These are phyloP conservation scores for Paramecium sexaurelia DNA, from an alignment of 73 alveolate species.

Conservation along the genomic window DNA sequence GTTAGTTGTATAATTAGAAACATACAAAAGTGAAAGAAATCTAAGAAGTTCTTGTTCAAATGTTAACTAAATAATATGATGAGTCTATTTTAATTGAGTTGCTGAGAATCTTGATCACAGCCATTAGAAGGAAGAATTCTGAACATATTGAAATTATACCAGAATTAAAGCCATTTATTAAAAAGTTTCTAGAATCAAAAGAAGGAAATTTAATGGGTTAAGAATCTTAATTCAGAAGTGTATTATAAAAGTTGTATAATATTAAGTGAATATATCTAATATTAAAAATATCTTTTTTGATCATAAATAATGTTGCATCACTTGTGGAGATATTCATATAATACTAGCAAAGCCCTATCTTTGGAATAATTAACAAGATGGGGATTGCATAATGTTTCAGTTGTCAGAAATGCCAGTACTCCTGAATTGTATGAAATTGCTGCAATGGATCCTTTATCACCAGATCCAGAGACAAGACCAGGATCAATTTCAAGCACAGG, in stretches of 20 bases:
- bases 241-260: neutral
- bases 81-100: neutral
- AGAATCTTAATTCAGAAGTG: neutral
- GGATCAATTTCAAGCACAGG: constrained; percentile 59
- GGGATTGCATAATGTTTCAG: neutral
- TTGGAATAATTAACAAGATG: neutral
- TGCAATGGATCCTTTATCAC: neutral
- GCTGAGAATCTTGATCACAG: neutral
- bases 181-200: neutral
- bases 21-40: neutral
- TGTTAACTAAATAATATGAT: neutral
- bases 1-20: neutral
- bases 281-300: neutral
- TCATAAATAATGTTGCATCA: neutral
- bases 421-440: constrained; percentile 35
- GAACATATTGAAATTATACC: neutral
- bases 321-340: neutral
- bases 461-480: constrained; percentile 34
- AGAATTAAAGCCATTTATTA: neutral
- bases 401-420: constrained; percentile 17
- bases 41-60: neutral
- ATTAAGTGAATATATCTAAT: neutral
- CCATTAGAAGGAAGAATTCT: neutral
- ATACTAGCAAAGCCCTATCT: neutral
- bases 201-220: neutral